Conservation (phyloP, 73 alveolate species). For the Durusdinium trenchii region DNA sequence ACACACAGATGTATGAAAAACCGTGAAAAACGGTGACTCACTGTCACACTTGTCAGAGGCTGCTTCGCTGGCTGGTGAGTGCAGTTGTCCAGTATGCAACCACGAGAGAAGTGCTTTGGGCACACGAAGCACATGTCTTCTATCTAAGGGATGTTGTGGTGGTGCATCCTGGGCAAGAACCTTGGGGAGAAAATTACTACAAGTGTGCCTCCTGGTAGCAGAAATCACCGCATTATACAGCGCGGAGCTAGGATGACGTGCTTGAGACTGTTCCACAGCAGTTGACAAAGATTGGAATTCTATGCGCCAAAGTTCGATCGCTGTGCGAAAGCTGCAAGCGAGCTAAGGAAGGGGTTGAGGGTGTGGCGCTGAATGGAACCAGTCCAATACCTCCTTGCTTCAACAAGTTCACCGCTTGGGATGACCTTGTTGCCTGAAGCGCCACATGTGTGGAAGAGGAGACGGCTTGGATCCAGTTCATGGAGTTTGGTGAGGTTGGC, state of each 20-base stretch:
- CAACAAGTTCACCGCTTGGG: neutral
- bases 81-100: neutral
- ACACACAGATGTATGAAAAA: neutral
- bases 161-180: constrained; percentile 37
- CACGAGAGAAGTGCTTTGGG: neutral
- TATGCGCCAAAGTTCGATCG: no score
- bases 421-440: no score
- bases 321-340: neutral
- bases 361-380: constrained; percentile 62
- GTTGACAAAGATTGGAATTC: no score
- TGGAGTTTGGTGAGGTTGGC: no score
- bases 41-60: no score
- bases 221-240: no score
- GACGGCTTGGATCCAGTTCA: no score
- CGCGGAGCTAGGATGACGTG: no score
- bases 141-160: constrained; percentile 44
- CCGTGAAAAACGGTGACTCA: no score
- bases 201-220: constrained; percentile 50
- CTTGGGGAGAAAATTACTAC: constrained; percentile 69
- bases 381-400: constrained; percentile 57
- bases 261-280: no score
- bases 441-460: no score
- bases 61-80: no score
- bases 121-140: neutral
- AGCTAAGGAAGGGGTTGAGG: constrained; percentile 65